Percentiles rank a stretch among this genome's conserved stretches.
Evolutionary conservation across 192 early-diverging fungal species (phyloP).

Genomic region (Lunasporangiospora selenospora): DNA sequence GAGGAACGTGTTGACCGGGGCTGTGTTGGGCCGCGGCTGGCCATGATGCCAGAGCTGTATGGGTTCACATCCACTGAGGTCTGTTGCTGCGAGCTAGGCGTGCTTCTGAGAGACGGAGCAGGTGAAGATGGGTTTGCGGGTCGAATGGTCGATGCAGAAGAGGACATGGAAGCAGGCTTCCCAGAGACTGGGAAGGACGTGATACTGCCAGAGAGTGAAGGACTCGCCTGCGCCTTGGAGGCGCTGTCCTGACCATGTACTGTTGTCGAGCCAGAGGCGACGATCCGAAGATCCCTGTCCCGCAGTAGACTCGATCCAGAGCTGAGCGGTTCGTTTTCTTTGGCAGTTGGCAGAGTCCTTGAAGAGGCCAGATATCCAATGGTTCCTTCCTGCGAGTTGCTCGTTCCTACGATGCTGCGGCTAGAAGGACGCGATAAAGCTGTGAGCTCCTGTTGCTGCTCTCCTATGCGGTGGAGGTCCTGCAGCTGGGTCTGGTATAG

Average conservation of each 20-base stretch:
- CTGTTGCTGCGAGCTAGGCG: constrained; percentile 8
- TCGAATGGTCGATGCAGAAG: constrained; percentile 43
- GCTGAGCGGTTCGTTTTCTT: too few relatives aligned
- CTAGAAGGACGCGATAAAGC: too few relatives aligned
- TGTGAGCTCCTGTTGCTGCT: constrained; percentile 30
- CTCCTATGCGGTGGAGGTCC: constrained; percentile 37
- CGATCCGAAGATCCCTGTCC: too few relatives aligned
- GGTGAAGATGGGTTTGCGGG: constrained; percentile 33
- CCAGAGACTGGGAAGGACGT: constrained; percentile 23
- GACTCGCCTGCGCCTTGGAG: constrained; percentile 26
- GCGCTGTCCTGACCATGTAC: constrained; percentile 2
- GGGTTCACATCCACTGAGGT: constrained; percentile 5
- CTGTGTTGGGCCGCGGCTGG: constrained; percentile 21
- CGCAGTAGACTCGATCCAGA: too few relatives aligned
- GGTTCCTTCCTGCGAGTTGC: too few relatives aligned
- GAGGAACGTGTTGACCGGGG: constrained; percentile 33
- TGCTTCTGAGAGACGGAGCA: constrained; percentile 20
- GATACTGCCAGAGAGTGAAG: constrained; percentile 30
- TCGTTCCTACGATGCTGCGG: too few relatives aligned
- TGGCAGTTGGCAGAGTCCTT: too few relatives aligned
- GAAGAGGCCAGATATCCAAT: too few relatives aligned
- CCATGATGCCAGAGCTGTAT: constrained; percentile 19
- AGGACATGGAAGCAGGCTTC: constrained; percentile 38
- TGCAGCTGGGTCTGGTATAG: constrained; percentile 64
- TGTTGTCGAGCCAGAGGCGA: neutral